Evolutionary conservation across 345 rosid species (phyloP).

Genomic region (Acer negundo): DNA sequence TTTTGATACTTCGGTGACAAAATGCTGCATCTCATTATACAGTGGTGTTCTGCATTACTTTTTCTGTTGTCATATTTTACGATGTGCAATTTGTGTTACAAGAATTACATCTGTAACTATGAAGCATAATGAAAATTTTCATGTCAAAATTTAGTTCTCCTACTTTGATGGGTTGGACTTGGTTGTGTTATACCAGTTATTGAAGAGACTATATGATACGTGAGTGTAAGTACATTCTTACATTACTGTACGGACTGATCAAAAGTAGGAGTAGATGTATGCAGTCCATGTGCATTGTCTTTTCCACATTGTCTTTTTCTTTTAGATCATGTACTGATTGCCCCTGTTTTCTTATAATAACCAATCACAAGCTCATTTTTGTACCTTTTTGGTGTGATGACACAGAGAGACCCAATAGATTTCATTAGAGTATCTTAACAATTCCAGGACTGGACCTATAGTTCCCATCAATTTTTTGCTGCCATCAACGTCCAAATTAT

Average conservation of each 20-base stretch:
- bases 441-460: neutral
- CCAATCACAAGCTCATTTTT: neutral
- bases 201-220: neutral
- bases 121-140: neutral
- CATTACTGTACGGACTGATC: neutral
- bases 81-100: neutral
- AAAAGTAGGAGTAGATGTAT: neutral
- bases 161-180: neutral
- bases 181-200: neutral
- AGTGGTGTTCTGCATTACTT: slow-evolving; percentile 5
- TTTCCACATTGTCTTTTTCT: neutral
- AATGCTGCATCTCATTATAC: neutral
- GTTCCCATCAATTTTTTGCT: slow-evolving; percentile 1
- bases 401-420: neutral
- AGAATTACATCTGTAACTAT: neutral
- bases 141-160: neutral
- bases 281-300: neutral
- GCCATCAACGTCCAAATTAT: too few species aligned
- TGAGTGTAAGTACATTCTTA: neutral
- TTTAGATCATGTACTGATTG: too few species aligned
- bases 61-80: neutral
- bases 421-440: neutral
- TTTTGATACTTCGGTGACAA: neutral
- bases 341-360: too few species aligned
- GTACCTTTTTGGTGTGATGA: neutral